phyloP scores from a whole-genome alignment of 129 eudicot genomes.

The Lonicera japonica region DNA sequence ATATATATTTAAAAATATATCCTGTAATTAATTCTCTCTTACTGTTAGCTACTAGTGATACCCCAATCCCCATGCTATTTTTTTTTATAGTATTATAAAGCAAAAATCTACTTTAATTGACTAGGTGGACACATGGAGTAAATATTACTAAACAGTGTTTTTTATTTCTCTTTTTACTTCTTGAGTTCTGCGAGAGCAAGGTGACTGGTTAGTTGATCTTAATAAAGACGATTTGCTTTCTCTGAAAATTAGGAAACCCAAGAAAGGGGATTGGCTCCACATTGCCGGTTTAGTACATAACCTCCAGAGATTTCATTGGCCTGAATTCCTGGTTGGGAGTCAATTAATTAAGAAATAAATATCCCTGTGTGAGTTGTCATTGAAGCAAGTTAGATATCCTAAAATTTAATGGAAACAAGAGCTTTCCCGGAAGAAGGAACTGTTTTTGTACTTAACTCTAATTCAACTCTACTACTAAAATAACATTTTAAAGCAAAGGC shows the following conservation, averaged over 20 bases:
- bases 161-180: not conserved
- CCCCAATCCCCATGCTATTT: too few relatives aligned
- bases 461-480: not conserved
- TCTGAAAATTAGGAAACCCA: not conserved
- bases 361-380: too few relatives aligned
- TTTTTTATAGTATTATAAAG: too few relatives aligned
- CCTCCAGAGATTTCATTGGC: not conserved
- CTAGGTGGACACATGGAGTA: not conserved
- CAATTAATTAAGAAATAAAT: not conserved
- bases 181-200: not conserved
- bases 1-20: too few relatives aligned
- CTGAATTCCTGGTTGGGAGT: not conserved
- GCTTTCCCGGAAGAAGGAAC: not conserved
- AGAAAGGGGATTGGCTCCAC: not conserved
- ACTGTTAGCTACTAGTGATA: too few relatives aligned
- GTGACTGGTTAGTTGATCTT: not conserved
- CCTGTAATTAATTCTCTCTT: too few relatives aligned
- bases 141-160: not conserved
- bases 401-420: not conserved
- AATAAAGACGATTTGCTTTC: not conserved
- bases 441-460: not conserved
- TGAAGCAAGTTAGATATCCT: not conserved
- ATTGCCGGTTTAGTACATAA: slow-evolving; percentile 2
- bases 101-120: too few relatives aligned
- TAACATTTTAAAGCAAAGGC: not conserved